A percentile compares a stretch with the other conserved stretches of the same genome.
phyloP scores from a whole-genome alignment of 805 yeast species.

The Lipomyces yamanashiensis region DNA sequence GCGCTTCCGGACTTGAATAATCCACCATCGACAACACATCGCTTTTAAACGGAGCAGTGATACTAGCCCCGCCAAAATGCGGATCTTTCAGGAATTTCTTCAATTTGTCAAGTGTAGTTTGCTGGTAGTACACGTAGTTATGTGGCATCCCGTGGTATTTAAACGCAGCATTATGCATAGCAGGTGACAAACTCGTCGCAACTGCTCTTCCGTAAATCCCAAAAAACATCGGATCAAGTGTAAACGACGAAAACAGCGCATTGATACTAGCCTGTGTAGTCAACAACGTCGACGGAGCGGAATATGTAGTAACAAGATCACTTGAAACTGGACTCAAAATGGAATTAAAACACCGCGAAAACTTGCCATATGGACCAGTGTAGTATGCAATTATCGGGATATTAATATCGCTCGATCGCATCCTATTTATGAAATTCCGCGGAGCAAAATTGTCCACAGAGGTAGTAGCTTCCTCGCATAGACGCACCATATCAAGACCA shows the following conservation, averaged over 20 bases:
- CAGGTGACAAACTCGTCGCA: constrained; percentile 75
- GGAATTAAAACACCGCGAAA: constrained; percentile 76
- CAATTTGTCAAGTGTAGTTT: constrained; percentile 64
- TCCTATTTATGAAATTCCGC: not conserved
- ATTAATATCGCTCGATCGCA: constrained; percentile 24
- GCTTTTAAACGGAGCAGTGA: constrained; percentile 88
- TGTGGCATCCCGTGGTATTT: constrained; percentile 77
- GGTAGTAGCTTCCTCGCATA: not conserved
- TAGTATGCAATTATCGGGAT: constrained; percentile 80
- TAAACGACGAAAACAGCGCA: constrained; percentile 6
- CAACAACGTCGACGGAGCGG: not conserved
- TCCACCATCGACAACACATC: constrained; percentile 70
- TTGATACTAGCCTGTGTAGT: constrained; percentile 1
- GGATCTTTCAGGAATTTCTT: not conserved
- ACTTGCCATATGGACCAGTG: constrained; percentile 72
- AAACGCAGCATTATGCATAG: constrained; percentile 79
- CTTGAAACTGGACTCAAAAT: constrained; percentile 78
- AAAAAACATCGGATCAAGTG: constrained; percentile 36
- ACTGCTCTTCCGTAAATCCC: constrained; percentile 32
- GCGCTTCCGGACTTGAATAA: constrained; percentile 73
- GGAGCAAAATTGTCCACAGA: not conserved
- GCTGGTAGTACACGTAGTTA: constrained; percentile 52
- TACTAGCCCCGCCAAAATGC: constrained; percentile 85
- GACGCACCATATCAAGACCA: not conserved
- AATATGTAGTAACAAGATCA: not conserved